Conservation (phyloP, 2,329 filamentous ascomycete genomes). For the Paracamarosporium sp. region DNA sequence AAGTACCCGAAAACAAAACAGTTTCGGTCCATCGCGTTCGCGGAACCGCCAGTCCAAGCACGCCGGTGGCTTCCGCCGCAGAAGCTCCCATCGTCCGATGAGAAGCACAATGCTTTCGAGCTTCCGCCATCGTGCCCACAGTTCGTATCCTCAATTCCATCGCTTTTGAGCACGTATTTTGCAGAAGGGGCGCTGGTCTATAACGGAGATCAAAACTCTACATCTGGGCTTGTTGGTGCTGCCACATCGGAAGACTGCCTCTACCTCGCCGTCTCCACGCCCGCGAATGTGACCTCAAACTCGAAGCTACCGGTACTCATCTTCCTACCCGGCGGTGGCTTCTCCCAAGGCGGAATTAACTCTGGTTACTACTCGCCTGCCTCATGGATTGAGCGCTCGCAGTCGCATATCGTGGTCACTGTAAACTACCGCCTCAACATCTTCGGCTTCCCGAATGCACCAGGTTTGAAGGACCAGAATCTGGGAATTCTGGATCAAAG, state of each 20-base stretch:
- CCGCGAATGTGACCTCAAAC: conserved; percentile 25
- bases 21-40: conserved; percentile 39
- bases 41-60: conserved; percentile 31
- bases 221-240: conserved; percentile 16
- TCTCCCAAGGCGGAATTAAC: conserved; percentile 50
- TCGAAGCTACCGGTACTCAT: conserved; percentile 51
- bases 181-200: conserved; percentile 42
- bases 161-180: conserved; percentile 37
- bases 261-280: conserved; percentile 53
- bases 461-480: conserved; percentile 34
- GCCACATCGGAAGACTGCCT: conserved; percentile 52
- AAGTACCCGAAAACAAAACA: conserved; percentile 36
- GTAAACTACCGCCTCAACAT: conserved; percentile 42
- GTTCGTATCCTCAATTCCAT: conserved; percentile 20
- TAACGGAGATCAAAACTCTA: conserved; percentile 37
- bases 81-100: conserved; percentile 16
- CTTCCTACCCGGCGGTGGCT: conserved; percentile 56
- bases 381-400: conserved; percentile 27
- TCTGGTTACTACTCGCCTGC: conserved; percentile 40
- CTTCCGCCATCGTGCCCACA: conserved; percentile 32
- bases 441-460: conserved; percentile 41
- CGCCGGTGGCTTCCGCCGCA: conserved; percentile 38
- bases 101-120: conserved; percentile 17
- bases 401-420: conserved; percentile 31
- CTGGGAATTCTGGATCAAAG: conserved; percentile 45